Evolutionary conservation across 768 basidiomycete species (phyloP), one percentile per base, ranked within the genome.

Genomic region (Tubosaeta sp.): DNA sequence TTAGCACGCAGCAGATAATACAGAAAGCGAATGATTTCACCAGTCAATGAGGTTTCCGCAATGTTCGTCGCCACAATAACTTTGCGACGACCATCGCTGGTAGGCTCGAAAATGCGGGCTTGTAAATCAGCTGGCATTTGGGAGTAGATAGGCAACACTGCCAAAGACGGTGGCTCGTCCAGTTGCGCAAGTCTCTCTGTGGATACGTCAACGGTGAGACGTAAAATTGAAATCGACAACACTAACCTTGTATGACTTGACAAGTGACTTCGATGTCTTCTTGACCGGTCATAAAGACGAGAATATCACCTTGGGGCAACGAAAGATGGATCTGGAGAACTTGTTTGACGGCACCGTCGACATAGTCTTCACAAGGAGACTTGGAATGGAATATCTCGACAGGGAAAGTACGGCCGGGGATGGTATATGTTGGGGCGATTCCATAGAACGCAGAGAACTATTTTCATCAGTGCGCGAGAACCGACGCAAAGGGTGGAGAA

Each of bases 91-190:
- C 96, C 96, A 68, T 99, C 96, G 21, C 81, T 75, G 0, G 96
- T 98, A 8, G 95, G 84, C 51, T 94, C 88, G 61, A 98, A 98
- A 54, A 99, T 99, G 68, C 93, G 95, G 21, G 96, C 95, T 66
- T 99, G 96, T 32, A 99, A 73, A 73, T 98, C 96, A 6, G 96
- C 96, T 10, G 96, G 96, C 96, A 98, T 98, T 66, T 97, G 95
- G 3, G 96, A 98, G 70, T 99, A 98, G 56, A 98, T 99, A 6
- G 96, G 96, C 27, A 99, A 74, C n/a, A 98, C 84, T 1, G 94
- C 86, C 22, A 98, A 72, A 3, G 87, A 82, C 0, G 89, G 74
- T 11, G 93, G 90, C 12, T 98, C 93, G 62, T 95, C 87, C n/a
- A 98, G 75, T 60, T 97, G 94, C 2, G 80, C 78, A 34, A 98